Evolutionary conservation across 2,329 filamentous ascomycete species (phyloP).

Genomic region (Delphinella strobiligena): DNA sequence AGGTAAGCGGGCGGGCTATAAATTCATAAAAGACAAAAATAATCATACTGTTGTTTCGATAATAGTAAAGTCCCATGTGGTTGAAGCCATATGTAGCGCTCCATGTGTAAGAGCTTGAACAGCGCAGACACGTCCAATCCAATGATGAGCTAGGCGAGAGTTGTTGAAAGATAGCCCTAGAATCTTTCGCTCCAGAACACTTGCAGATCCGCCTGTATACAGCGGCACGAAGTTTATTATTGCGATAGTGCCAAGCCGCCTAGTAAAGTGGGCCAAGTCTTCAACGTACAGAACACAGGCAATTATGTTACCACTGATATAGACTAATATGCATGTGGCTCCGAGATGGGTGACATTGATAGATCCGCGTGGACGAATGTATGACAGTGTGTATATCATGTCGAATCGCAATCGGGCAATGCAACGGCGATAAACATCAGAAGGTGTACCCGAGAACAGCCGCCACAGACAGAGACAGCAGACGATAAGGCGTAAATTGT

Average conservation of each 20-base stretch:
- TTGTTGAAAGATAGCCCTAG: neutral
- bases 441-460: too few relatives aligned
- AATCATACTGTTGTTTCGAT: neutral
- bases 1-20: too few relatives aligned
- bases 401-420: neutral
- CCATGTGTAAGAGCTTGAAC: neutral
- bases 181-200: conserved; percentile 1
- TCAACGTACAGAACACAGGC: neutral
- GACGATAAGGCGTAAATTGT: too few relatives aligned
- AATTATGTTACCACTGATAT: conserved; percentile 1
- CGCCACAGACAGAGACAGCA: too few relatives aligned
- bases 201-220: conserved; percentile 3
- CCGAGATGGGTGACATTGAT: neutral
- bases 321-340: neutral
- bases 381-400: neutral
- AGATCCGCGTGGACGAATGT: neutral
- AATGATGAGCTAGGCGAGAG: conserved; percentile 3
- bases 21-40: neutral
- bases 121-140: conserved; percentile 4
- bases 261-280: neutral
- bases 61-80: neutral
- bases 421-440: too few relatives aligned
- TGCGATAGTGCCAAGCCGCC: conserved; percentile 5
- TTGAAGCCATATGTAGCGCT: neutral
- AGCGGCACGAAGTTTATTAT: conserved; percentile 8